A percentile compares a stretch with the other conserved stretches of the same genome.
Evolutionary conservation across 2,329 filamentous ascomycete species (phyloP).

Genomic region (Geosmithia flava): DNA sequence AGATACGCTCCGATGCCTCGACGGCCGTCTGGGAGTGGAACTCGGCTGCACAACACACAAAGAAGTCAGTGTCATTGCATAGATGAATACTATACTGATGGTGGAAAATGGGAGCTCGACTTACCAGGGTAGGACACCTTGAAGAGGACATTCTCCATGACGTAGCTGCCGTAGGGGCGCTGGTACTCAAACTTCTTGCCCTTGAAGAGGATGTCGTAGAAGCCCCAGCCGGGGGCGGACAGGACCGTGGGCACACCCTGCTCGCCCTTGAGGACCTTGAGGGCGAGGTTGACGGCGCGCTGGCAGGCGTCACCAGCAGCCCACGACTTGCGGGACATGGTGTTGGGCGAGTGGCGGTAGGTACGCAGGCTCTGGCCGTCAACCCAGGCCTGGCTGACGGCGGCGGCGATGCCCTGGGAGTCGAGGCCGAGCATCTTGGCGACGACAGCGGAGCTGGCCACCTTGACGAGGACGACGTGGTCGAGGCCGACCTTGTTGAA

Average conservation of each 20-base stretch:
- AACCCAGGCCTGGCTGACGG: slow-evolving; percentile 93
- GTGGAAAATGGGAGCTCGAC: slow-evolving; percentile 10
- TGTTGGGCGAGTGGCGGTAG: slow-evolving; percentile 95
- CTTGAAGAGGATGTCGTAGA: slow-evolving; percentile 97
- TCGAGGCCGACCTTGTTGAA: slow-evolving; percentile 98
- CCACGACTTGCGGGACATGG: slow-evolving; percentile 99
- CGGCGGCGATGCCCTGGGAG: slow-evolving; percentile 87
- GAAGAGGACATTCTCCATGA: slow-evolving; percentile 99
- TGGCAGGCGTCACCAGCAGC: slow-evolving; percentile 97
- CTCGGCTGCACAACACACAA: slow-evolving; percentile 42
- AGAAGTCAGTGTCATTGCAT: slow-evolving; percentile 2
- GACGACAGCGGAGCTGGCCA: slow-evolving; percentile 86
- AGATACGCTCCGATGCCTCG: slow-evolving; percentile 82
- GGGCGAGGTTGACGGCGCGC: slow-evolving; percentile 77
- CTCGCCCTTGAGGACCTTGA: slow-evolving; percentile 89
- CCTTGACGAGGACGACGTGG: slow-evolving; percentile 96
- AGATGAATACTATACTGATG: background rate
- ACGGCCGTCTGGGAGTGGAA: slow-evolving; percentile 99
- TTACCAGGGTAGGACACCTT: slow-evolving; percentile 96
- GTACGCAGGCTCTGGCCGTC: slow-evolving; percentile 93
- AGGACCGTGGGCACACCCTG: slow-evolving; percentile 84
- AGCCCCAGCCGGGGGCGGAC: slow-evolving; percentile 88
- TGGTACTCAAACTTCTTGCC: slow-evolving; percentile 95
- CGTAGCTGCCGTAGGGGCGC: slow-evolving; percentile 91
- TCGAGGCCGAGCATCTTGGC: slow-evolving; percentile 87